Evolutionary conservation across 495 filamentous ascomycete species (phyloP).

Genomic region (Lepraria neglecta): DNA sequence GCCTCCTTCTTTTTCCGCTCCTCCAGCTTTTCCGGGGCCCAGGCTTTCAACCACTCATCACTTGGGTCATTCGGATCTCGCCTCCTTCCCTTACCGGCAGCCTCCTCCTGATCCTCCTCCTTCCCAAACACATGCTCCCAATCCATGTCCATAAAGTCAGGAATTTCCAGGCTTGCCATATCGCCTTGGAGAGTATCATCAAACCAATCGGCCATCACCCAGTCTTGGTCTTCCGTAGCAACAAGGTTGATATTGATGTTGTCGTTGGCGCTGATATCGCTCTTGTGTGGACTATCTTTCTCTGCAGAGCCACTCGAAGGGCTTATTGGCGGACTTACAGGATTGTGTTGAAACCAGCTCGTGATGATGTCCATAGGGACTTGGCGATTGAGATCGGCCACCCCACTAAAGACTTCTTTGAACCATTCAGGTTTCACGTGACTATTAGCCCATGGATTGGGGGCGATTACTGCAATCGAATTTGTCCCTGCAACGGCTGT

Average conservation of each 20-base stretch:
- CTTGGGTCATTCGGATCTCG: slow-evolving; percentile 20
- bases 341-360: slow-evolving; percentile 38
- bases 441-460: slow-evolving; percentile 42
- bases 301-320: slow-evolving; percentile 14
- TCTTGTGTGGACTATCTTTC: slow-evolving; percentile 26
- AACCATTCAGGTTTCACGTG: slow-evolving; percentile 40
- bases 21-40: slow-evolving; percentile 20
- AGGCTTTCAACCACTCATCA: slow-evolving; percentile 32
- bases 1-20: slow-evolving; percentile 25
- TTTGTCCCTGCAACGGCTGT: slow-evolving; percentile 12
- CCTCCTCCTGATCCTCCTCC: slow-evolving; percentile 32
- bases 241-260: slow-evolving; percentile 27
- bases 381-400: slow-evolving; percentile 27
- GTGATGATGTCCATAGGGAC: slow-evolving; percentile 33
- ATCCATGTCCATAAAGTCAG: slow-evolving; percentile 23
- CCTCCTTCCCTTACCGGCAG: slow-evolving; percentile 32
- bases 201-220: slow-evolving; percentile 35
- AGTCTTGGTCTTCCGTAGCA: slow-evolving; percentile 29
- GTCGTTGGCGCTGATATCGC: slow-evolving; percentile 27
- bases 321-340: slow-evolving; percentile 18
- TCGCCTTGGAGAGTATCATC: slow-evolving; percentile 19
- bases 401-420: slow-evolving; percentile 38
- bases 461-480: slow-evolving; percentile 12
- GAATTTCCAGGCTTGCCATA: slow-evolving; percentile 15
- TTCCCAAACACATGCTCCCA: slow-evolving; percentile 31